Conservation (phyloP, 495 filamentous ascomycete species). For the Durotheca rogersii region DNA sequence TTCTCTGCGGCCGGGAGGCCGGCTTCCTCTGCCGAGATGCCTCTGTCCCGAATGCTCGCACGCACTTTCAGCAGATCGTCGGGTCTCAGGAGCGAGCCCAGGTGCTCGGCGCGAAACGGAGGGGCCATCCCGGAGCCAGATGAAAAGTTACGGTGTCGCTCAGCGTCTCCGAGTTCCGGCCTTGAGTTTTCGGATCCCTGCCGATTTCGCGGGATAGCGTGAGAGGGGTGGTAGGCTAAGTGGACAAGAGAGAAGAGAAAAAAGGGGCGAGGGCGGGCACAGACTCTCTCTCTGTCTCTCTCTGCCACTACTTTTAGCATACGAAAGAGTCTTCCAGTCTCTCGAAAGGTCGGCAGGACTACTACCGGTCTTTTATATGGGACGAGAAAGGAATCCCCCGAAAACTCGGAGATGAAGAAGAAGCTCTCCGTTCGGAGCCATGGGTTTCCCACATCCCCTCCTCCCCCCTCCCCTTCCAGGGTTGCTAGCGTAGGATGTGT, state of each 20-base stretch:
- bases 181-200: background rate
- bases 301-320: background rate
- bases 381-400: background rate
- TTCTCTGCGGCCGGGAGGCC: constrained; percentile 59
- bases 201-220: background rate
- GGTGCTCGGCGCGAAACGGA: constrained; percentile 80
- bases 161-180: background rate
- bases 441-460: background rate
- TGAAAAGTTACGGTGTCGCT: too few species aligned
- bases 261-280: background rate
- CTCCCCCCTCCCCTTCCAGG: background rate
- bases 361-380: constrained; percentile 4
- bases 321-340: too few species aligned
- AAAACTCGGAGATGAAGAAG: background rate
- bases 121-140: constrained; percentile 42
- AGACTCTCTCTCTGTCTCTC: background rate
- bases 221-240: background rate
- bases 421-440: background rate
- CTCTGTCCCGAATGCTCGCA: constrained; percentile 57
- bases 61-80: constrained; percentile 64
- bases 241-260: too few species aligned
- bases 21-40: constrained; percentile 53
- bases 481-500: constrained; percentile 3
- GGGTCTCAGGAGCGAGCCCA: constrained; percentile 79
- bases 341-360: background rate